Evolutionary conservation across 352 stramenopile genomes (phyloP).

Genomic region (Globisporangium mamillatum): DNA sequence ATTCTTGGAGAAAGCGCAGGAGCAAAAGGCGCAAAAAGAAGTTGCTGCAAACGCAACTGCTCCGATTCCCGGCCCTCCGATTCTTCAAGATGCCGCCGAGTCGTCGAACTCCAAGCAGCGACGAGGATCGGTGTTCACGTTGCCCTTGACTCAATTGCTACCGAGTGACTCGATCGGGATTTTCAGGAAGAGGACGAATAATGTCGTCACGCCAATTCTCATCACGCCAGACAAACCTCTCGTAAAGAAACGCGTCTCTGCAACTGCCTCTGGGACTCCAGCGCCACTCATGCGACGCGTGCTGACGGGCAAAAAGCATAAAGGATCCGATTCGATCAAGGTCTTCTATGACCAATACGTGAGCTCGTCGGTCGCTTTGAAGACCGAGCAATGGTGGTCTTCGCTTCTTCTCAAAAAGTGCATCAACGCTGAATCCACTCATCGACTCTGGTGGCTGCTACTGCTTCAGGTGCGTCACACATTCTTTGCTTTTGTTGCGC

Average conservation of each 20-base stretch:
- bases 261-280: background rate
- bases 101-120: background rate
- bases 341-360: conserved; percentile 22
- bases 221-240: background rate
- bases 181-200: conserved; percentile 12
- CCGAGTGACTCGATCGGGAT: background rate
- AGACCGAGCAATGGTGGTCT: conserved; percentile 9
- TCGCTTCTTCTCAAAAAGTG: conserved; percentile 27
- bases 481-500: background rate
- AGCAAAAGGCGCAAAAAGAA: conserved; percentile 19
- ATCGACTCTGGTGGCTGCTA: conserved; percentile 49
- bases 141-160: background rate
- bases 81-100: background rate
- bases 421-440: conserved; percentile 49
- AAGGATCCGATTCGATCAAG: conserved; percentile 14
- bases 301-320: conserved; percentile 19
- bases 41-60: background rate
- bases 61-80: background rate
- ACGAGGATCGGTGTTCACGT: background rate
- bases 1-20: conserved; percentile 16
- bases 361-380: background rate
- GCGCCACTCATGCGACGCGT: conserved; percentile 17
- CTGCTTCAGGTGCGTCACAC: conserved; percentile 24
- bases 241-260: background rate
- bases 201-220: conserved; percentile 9